Percentiles rank a stretch among this genome's conserved stretches.
phyloP scores from a whole-genome alignment of 1,139 yeast genomes.

The Yamadazyma sp. region DNA sequence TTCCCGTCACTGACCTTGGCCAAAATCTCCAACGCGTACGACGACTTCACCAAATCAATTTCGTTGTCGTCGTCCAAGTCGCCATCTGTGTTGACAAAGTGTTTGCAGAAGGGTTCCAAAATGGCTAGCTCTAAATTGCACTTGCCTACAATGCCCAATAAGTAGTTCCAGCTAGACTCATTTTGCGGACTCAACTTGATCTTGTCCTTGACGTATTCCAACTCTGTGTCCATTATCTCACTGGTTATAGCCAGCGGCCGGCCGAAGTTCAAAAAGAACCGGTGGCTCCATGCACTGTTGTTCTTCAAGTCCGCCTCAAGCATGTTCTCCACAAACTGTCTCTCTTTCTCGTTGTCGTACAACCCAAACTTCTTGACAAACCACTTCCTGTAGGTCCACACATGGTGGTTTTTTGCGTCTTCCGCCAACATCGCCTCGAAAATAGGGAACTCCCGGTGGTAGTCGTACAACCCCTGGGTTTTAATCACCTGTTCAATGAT shows the following conservation, averaged over 20 bases:
- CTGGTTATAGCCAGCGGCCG: constrained; percentile 14
- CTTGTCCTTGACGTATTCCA: constrained; percentile 43
- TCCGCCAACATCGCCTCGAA: constrained; percentile 66
- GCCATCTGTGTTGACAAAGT: constrained; percentile 33
- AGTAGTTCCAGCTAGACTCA: constrained; percentile 85
- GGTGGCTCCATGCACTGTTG: constrained; percentile 93
- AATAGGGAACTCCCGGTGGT: constrained; percentile 61
- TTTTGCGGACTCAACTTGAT: constrained; percentile 74
- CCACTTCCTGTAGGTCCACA: constrained; percentile 93
- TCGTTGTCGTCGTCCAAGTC: constrained; percentile 14
- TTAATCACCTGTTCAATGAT: constrained; percentile 40
- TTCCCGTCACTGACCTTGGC: constrained; percentile 49
- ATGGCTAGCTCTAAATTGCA: constrained; percentile 27
- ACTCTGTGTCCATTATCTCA: constrained; percentile 21
- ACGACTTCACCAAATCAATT: constrained; percentile 40
- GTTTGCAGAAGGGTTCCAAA: constrained; percentile 44
- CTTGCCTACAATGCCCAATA: constrained; percentile 57
- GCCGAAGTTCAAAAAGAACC: constrained; percentile 58
- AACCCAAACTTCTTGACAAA: constrained; percentile 55
- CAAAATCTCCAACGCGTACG: constrained; percentile 67
- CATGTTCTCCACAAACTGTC: constrained; percentile 49
- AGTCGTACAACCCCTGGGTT: constrained; percentile 29
- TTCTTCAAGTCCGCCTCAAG: constrained; percentile 71
- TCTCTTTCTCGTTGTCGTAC: constrained; percentile 47
- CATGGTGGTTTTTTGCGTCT: constrained; percentile 91